Percentiles rank a stretch among this genome's conserved stretches.
Conservation (phyloP, 73 alveolate genomes). For the Tetrahymena borealis region DNA sequence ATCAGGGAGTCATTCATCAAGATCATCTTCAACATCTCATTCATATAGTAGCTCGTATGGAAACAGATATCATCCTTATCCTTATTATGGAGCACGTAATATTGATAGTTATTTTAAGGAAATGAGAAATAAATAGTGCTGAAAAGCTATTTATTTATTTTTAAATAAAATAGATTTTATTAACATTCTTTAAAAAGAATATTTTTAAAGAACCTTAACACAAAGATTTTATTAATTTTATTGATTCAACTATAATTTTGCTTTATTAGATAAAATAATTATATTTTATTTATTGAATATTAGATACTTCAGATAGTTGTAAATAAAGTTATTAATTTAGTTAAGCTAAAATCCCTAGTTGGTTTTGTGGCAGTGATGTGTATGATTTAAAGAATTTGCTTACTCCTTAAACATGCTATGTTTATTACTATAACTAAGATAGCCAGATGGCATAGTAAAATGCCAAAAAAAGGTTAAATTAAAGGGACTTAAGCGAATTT, state of each 20-base stretch:
- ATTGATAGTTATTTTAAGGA: no score
- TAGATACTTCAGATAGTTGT: not conserved
- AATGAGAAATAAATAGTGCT: no score
- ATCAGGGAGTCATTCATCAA: not conserved
- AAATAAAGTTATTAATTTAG: not conserved
- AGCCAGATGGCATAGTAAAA: not conserved
- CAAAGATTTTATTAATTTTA: no score
- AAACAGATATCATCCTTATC: not conserved
- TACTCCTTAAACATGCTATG: not conserved
- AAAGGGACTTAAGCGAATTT: not conserved
- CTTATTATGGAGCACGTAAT: not conserved
- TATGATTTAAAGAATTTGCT: not conserved
- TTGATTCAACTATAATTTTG: no score
- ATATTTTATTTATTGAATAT: not conserved
- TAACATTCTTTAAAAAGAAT: no score
- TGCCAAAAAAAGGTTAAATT: not conserved
- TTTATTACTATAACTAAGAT: not conserved
- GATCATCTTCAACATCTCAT: not conserved
- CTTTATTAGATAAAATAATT: no score
- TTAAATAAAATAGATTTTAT: no score
- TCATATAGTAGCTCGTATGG: not conserved
- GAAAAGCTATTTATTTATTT: no score
- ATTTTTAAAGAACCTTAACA: no score
- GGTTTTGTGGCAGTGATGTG: not conserved
- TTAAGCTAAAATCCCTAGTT: not conserved